Conservation (phyloP, 805 yeast species). For the Teunomyces pallodes region DNA sequence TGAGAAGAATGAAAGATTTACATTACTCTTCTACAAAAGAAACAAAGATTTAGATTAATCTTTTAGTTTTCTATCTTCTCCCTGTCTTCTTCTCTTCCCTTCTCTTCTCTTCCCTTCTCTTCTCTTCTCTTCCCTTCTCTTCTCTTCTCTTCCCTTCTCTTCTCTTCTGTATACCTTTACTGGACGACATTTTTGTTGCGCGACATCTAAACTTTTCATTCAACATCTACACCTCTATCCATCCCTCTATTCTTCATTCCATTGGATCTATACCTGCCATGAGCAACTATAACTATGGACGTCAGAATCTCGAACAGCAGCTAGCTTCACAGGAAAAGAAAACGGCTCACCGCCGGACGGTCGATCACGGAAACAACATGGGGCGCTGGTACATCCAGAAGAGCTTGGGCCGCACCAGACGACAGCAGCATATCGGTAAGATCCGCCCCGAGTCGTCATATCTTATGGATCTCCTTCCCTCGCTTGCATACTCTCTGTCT, state of each 20-base stretch:
- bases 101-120: too few relatives aligned
- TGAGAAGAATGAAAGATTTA: neutral
- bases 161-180: too few relatives aligned
- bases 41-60: neutral
- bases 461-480: constrained; percentile 62
- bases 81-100: too few relatives aligned
- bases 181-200: neutral
- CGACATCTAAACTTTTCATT: neutral
- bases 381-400: constrained; percentile 57
- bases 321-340: constrained; percentile 48
- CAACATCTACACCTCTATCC: neutral
- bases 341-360: constrained; percentile 61
- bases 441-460: constrained; percentile 70
- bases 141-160: too few relatives aligned
- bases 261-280: neutral
- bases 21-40: neutral
- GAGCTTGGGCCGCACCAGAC: constrained; percentile 38
- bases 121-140: too few relatives aligned
- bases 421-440: constrained; percentile 41
- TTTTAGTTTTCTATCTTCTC: too few relatives aligned
- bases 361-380: constrained; percentile 75
- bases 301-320: constrained; percentile 40
- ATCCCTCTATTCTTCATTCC: neutral
- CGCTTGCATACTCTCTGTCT: constrained; percentile 50
- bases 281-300: constrained; percentile 3